These are phyloP conservation scores for Parmelia sp. DNA, from an alignment of 495 filamentous ascomycete species.

Conservation along the genomic window DNA sequence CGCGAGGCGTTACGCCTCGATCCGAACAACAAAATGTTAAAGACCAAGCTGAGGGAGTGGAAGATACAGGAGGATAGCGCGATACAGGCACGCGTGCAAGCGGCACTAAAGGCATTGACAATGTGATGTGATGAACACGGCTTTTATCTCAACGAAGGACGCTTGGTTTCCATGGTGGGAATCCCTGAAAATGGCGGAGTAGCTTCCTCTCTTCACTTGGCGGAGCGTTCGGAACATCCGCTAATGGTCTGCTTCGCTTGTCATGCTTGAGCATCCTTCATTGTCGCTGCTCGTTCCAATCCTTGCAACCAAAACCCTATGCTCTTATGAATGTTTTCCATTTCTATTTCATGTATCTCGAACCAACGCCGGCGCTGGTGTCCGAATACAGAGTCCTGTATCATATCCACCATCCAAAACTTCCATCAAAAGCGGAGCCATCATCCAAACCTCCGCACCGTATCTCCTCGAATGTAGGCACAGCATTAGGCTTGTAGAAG, in stretches of 20 bases:
- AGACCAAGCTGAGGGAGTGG: not conserved
- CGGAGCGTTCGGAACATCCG: not conserved
- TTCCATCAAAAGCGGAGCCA: conserved; percentile 30
- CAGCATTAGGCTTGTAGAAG: conserved; percentile 53
- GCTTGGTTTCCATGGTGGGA: not conserved
- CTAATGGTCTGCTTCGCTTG: not conserved
- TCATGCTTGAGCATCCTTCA: not conserved
- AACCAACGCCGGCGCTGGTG: not conserved
- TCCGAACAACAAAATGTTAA: not conserved
- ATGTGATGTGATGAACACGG: not conserved
- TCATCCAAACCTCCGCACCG: conserved; percentile 24
- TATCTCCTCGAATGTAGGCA: conserved; percentile 39
- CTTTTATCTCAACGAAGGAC: not conserved
- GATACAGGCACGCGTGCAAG: not conserved
- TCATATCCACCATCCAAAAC: conserved; percentile 33
- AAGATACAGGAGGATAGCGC: not conserved
- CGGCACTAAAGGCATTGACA: not conserved
- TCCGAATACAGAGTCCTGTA: not conserved
- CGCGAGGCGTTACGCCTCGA: not conserved
- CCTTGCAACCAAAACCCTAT: not conserved
- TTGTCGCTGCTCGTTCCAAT: not conserved
- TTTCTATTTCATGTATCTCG: not conserved
- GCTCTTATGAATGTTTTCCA: not conserved
- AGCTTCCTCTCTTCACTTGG: not conserved
- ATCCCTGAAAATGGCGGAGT: not conserved